Percentiles rank a stretch among this genome's conserved stretches.
Evolutionary conservation across 208 protist species (phyloP).

Genomic region (Leishmania tarentolae): DNA sequence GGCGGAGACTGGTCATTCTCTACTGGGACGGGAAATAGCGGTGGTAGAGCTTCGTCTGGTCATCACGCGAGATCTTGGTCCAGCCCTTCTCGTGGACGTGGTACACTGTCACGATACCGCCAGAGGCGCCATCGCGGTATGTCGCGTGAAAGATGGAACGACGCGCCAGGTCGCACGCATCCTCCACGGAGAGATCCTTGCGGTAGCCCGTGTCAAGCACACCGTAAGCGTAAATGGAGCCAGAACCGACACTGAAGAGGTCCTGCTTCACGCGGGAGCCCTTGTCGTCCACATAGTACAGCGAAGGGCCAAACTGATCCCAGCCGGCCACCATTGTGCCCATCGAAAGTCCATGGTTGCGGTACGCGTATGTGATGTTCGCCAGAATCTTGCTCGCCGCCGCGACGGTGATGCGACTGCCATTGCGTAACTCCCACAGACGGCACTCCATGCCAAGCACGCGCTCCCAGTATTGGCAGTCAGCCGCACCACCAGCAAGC

Average conservation of each 20-base stretch:
- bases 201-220: constrained; percentile 97
- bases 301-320: constrained; percentile 96
- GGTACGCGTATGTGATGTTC: constrained; percentile 99
- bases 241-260: constrained; percentile 98
- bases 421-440: constrained; percentile 95
- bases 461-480: constrained; percentile 99
- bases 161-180: constrained; percentile 98
- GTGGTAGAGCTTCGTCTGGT: constrained; percentile 89
- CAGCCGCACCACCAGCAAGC: constrained; percentile 99
- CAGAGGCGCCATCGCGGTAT: constrained; percentile 98
- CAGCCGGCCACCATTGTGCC: constrained; percentile 98
- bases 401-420: constrained; percentile 97
- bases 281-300: constrained; percentile 99
- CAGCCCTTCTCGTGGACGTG: constrained; percentile 95
- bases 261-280: constrained; percentile 98
- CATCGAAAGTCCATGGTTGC: constrained; percentile 97
- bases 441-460: constrained; percentile 96
- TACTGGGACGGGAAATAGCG: constrained; percentile 62
- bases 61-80: constrained; percentile 94
- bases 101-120: constrained; percentile 98
- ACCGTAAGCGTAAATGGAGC: constrained; percentile 99
- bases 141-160: constrained; percentile 99
- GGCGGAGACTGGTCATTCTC: neutral
- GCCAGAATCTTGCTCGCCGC: constrained; percentile 99
- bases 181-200: constrained; percentile 95